phyloP scores from a whole-genome alignment of 176 grass and related monocot species.

The Raddia distichophylla region DNA sequence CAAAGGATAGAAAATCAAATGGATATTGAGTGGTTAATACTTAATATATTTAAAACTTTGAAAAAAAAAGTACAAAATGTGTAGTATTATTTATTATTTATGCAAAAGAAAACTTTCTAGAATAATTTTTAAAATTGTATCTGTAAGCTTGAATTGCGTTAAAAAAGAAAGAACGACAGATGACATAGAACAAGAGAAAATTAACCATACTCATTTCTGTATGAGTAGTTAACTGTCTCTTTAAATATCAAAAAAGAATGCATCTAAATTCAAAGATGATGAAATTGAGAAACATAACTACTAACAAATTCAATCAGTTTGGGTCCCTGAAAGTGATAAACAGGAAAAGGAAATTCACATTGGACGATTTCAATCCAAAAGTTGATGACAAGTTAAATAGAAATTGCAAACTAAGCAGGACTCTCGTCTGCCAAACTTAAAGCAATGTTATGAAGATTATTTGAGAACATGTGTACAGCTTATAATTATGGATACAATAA shows the following conservation, averaged over 20 bases:
- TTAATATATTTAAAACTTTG: not conserved
- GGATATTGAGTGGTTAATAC: too few relatives aligned
- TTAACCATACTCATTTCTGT: too few relatives aligned
- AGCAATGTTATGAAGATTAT: not conserved
- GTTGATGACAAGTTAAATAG: constrained; percentile 4
- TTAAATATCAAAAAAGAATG: too few relatives aligned
- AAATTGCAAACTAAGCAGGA: not conserved
- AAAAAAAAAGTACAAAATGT: not conserved
- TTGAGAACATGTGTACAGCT: not conserved
- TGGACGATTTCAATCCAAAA: not conserved
- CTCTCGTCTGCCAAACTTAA: constrained; percentile 6
- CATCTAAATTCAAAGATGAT: too few relatives aligned
- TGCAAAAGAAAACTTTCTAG: not conserved
- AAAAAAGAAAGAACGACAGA: too few relatives aligned
- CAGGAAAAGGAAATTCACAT: not conserved
- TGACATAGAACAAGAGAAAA: too few relatives aligned
- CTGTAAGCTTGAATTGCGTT: too few relatives aligned
- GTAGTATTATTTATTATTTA: not conserved
- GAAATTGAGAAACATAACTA: constrained; percentile 4
- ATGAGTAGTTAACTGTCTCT: too few relatives aligned
- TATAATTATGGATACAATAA: constrained; percentile 23
- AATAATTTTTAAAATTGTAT: too few relatives aligned
- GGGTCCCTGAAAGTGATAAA: not conserved
- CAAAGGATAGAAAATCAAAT: constrained; percentile 22
- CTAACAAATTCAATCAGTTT: not conserved